These are phyloP conservation scores for Vanrija humicola DNA, from an alignment of 1,284 basidiomycete genomes.

Conservation along the genomic window DNA sequence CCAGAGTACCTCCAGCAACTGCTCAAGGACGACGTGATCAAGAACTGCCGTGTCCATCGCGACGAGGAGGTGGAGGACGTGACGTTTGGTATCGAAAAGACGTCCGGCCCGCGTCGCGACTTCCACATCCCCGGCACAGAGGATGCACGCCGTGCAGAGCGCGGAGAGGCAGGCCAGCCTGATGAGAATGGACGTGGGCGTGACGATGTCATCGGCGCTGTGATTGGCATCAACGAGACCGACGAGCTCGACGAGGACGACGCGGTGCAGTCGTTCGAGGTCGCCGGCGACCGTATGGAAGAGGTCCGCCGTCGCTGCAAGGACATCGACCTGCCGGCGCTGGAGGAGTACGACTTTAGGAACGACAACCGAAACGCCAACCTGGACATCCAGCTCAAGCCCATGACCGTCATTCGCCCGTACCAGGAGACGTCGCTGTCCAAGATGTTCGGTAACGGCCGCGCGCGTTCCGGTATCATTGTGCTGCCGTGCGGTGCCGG, in stretches of 20 bases:
- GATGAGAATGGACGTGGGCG: not conserved
- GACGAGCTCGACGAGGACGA: constrained; percentile 95
- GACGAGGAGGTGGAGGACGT: constrained; percentile 43
- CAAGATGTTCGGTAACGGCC: constrained; percentile 98
- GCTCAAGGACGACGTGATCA: constrained; percentile 76
- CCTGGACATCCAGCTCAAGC: constrained; percentile 94
- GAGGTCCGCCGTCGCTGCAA: constrained; percentile 90
- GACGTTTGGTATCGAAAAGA: constrained; percentile 77
- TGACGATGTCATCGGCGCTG: constrained; percentile 61
- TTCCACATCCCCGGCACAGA: constrained; percentile 75
- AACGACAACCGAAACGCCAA: constrained; percentile 93
- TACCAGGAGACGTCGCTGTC: constrained; percentile 96
- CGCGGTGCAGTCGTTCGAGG: constrained; percentile 91
- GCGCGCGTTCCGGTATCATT: constrained; percentile 95
- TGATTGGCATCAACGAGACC: constrained; percentile 81
- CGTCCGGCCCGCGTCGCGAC: constrained; percentile 66
- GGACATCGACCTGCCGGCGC: constrained; percentile 90
- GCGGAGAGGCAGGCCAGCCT: constrained; percentile 2
- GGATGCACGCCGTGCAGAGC: constrained; percentile 38
- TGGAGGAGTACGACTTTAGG: constrained; percentile 96
- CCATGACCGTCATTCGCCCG: constrained; percentile 88
- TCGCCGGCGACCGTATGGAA: constrained; percentile 85
- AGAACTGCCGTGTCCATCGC: constrained; percentile 36
- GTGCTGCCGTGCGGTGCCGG: constrained; percentile 98
- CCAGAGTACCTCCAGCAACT: constrained; percentile 83